Evolutionary conservation across 768 basidiomycete genomes (phyloP), one percentile per base, ranked within the genome.

Genomic region (Daedaleopsis nitida): DNA sequence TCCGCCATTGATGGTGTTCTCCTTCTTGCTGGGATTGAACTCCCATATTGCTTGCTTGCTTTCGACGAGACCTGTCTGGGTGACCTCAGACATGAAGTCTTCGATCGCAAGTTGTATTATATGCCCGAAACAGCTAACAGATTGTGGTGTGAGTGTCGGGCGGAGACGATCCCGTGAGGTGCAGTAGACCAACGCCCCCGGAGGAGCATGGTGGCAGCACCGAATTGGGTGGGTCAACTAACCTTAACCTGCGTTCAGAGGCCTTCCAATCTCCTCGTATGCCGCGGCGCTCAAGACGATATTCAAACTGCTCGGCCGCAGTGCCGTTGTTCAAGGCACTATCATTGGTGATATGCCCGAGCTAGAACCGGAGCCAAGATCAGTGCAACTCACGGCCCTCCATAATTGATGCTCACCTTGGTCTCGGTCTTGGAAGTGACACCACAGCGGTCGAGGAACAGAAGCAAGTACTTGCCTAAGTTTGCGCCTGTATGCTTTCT

Each of bases 21-120:
- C 60, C 3, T 42, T 12, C 3, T 64, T 37, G 0, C 19, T 27
- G 0, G 75, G 75, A 34, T 78, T 69, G 56, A 71, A 76, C 17
- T 74, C 72, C 75, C 74, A 78, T 14, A 78, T 77, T 0, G 74
- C 72, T 0, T 58, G 66, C 13, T 66, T 53, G 1, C 63, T 75
- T 44, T 75, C 70, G 2, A 75, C 55, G 1, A 65, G 66, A 0
- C 69, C 67, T 19, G 71, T 69, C 54, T 70, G 67, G 1, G 72
- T 76, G 35, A 77, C 72, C 19, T 67, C 50, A 1, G 13, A n/a
- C 74, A 76, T 76, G n/a, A 74, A 57, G 35, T 63, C 72, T 11
- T 70, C 55, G 19, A 61, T 67, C 0, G 47, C 66, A 1, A 76
- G 66, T 34, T 76, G 74, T 11, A 72, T 55, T 9, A 75, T 67